phyloP scores from a whole-genome alignment of 257 asterid species.

The Nicotiana obtusifolia region DNA sequence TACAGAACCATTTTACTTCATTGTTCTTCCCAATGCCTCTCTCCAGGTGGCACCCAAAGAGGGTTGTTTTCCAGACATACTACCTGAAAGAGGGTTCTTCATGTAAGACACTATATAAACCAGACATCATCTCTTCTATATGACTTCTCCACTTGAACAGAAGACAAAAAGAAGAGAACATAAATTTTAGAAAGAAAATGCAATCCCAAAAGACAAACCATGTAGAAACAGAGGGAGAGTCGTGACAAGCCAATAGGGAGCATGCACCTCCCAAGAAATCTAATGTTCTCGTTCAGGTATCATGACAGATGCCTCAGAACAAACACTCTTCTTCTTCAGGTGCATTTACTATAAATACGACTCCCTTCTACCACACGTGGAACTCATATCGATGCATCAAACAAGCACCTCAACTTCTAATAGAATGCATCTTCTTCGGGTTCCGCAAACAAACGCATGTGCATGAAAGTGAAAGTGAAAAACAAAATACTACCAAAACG shows the following conservation, averaged over 20 bases:
- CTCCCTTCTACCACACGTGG: not conserved
- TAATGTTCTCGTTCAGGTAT: not conserved
- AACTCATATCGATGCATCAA: not conserved
- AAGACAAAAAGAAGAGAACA: not conserved
- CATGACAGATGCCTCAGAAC: not conserved
- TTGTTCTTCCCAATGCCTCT: not conserved
- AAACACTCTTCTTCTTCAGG: not conserved
- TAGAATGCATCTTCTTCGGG: not conserved
- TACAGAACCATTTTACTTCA: not conserved
- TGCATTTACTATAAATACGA: not conserved
- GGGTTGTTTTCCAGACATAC: not conserved
- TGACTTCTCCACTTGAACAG: not conserved
- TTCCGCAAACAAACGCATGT: not conserved
- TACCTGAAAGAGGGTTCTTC: not conserved
- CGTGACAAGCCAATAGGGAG: not conserved
- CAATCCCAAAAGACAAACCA: not conserved
- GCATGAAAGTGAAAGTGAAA: not conserved
- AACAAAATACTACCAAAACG: slow-evolving; percentile 13
- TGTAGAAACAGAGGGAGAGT: not conserved
- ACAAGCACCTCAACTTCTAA: slow-evolving; percentile 8
- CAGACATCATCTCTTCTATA: not conserved
- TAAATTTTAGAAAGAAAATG: not conserved
- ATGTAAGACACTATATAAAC: not conserved
- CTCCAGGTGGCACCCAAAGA: not conserved
- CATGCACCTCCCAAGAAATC: not conserved